Evolutionary conservation across 345 rosid species (phyloP), one percentile per base, ranked within the genome.

Genomic region (Aegle marmelos): DNA sequence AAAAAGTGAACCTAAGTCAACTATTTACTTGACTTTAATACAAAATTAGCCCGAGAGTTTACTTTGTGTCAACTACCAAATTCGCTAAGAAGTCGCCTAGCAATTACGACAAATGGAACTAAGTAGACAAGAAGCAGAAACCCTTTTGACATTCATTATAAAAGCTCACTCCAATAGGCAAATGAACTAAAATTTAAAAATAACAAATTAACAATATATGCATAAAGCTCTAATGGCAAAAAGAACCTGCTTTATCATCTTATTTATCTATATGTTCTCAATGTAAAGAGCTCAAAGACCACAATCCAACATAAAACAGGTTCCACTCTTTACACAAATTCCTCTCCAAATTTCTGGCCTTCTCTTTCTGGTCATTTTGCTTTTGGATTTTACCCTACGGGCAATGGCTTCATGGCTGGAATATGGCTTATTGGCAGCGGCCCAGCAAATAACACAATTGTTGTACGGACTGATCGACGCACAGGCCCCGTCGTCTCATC

Each of bases 251-350:
- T 0, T 37, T 9, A n/a, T 54, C 11, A 50, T 54, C 22, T 56
- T 72, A 7, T 34, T 56, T 2, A 57, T 34, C 41, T 34, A 11
- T 22, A 62, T 56, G 21, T 71, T 39, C 71, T 4, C 53, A 6
- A 2, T 16, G 39, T 67, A 33, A 36, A 17, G 13, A 5, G 68
- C 79, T 76, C 72, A 54, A 53, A 22, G 53, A 10, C 16, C 72
- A n/a, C 66, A 63, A 64, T 9, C 62, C 39, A 78, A 72, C 66
- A 63, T 53, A 33, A 72, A 57, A 34, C 2, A 78, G 72, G 76
- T 54, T 53, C 76, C 39, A 34, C n/a, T 64, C 56, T 78, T 34
- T 62, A 70, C 63, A 63, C 71, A 64, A 62, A 70, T 36, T 58
- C 56, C 36, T 10, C 76, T 27, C 37, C 25, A 31, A 62, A 30